Evolutionary conservation across 2,329 filamentous ascomycete genomes (phyloP).

Genomic region (Coleophoma eucalyptorum): DNA sequence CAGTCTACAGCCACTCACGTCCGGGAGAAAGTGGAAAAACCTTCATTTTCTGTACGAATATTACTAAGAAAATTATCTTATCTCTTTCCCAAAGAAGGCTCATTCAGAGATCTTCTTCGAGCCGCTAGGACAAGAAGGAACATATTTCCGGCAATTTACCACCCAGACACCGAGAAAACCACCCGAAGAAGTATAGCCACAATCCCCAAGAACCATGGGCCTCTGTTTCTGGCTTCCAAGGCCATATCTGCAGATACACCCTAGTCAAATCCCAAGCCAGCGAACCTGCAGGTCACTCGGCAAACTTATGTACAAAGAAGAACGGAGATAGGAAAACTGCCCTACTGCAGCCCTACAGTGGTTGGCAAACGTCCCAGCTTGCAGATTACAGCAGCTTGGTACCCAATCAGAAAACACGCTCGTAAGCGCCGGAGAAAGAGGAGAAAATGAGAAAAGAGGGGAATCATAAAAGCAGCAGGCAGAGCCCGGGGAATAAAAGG

Average conservation of each 20-base stretch:
- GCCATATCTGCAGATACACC: too few species aligned
- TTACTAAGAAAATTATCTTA: background rate
- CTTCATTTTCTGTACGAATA: too few species aligned
- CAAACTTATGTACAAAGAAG: too few species aligned
- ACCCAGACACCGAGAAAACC: background rate
- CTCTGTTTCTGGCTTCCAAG: too few species aligned
- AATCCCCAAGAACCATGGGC: background rate
- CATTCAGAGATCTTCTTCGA: background rate
- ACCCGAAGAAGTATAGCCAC: background rate
- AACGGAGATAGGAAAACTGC: too few species aligned
- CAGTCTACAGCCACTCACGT: too few species aligned
- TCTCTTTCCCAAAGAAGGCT: background rate
- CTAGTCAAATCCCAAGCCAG: too few species aligned
- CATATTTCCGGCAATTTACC: background rate
- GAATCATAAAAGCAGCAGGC: constrained; percentile 2
- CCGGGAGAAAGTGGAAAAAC: too few species aligned
- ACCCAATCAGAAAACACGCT: background rate
- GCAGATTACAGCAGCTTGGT: background rate
- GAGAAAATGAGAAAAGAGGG: background rate
- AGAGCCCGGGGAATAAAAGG: background rate
- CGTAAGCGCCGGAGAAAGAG: background rate
- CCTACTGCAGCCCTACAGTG: too few species aligned
- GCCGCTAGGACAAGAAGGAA: background rate
- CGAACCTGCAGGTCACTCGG: too few species aligned
- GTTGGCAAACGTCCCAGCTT: background rate